These are phyloP conservation scores for Neurospora sp. DNA, from an alignment of 495 filamentous ascomycete genomes.

Conservation along the genomic window DNA sequence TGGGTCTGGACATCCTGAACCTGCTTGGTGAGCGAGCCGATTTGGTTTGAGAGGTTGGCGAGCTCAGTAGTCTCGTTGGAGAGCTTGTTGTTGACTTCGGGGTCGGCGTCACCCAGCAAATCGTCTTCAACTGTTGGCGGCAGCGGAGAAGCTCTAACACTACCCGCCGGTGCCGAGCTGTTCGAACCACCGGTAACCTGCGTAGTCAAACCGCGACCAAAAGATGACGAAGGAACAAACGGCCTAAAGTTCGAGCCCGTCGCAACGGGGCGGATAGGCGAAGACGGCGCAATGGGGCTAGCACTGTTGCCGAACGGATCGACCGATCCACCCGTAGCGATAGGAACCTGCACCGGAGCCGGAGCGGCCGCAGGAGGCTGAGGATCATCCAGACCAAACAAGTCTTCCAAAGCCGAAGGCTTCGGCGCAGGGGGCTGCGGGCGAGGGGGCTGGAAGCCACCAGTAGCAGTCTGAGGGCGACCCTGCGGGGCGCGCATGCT, in stretches of 20 bases:
- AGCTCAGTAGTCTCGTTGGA: slow-evolving; percentile 83
- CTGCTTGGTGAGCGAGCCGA: slow-evolving; percentile 79
- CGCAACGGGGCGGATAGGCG: slow-evolving; percentile 39
- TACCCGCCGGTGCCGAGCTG: slow-evolving; percentile 26
- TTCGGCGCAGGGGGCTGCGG: slow-evolving; percentile 40
- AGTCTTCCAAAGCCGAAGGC: slow-evolving; percentile 75
- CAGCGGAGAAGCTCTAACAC: slow-evolving; percentile 25
- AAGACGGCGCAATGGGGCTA: slow-evolving; percentile 38
- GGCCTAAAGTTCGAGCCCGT: slow-evolving; percentile 63
- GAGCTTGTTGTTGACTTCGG: slow-evolving; percentile 77
- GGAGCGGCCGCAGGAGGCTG: slow-evolving; percentile 32
- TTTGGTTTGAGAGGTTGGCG: slow-evolving; percentile 94
- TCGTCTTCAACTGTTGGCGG: slow-evolving; percentile 62
- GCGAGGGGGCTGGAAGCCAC: slow-evolving; percentile 32
- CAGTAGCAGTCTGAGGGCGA: slow-evolving; percentile 36
- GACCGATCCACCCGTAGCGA: slow-evolving; percentile 61
- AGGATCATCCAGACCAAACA: slow-evolving; percentile 78
- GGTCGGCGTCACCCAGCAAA: slow-evolving; percentile 87
- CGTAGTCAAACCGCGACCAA: slow-evolving; percentile 71
- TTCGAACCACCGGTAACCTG: slow-evolving; percentile 68
- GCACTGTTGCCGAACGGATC: slow-evolving; percentile 49
- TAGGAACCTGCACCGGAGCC: slow-evolving; percentile 49
- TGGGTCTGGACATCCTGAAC: slow-evolving; percentile 86
- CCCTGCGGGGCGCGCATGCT: slow-evolving; percentile 60
- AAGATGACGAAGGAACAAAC: slow-evolving; percentile 82